phyloP scores from a whole-genome alignment of 139 green algal genomes.

The Auxenochlorella protothecoides region DNA sequence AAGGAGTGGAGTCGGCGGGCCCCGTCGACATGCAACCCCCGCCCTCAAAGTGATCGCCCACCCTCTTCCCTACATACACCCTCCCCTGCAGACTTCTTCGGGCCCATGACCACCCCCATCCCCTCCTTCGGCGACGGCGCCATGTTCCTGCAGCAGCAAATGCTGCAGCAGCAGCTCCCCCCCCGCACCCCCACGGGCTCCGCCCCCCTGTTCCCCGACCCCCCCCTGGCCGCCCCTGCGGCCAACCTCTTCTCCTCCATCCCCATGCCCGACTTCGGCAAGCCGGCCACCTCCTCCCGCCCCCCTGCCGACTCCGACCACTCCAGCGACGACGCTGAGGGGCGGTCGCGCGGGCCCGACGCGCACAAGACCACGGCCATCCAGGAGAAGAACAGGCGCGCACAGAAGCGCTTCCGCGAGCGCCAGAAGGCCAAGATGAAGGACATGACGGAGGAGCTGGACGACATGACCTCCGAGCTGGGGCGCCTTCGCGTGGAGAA shows the following conservation, averaged over 20 bases:
- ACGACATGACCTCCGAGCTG: conserved; percentile 26
- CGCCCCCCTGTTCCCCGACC: not conserved
- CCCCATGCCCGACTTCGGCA: no score
- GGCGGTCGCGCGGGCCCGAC: not conserved
- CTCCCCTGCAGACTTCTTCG: no score
- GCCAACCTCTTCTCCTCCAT: not conserved
- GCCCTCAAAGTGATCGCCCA: no score
- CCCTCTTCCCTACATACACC: no score
- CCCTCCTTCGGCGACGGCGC: no score
- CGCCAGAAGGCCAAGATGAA: conserved; percentile 41
- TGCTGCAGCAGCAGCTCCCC: no score
- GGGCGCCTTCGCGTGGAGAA: conserved; percentile 31
- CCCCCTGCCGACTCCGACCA: not conserved
- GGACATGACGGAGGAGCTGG: conserved; percentile 36
- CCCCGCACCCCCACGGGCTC: no score
- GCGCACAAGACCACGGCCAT: conserved; percentile 20
- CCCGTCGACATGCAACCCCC: no score
- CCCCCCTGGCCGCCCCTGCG: not conserved
- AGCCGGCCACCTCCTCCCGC: not conserved
- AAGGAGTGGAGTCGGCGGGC: not conserved
- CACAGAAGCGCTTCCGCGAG: conserved; percentile 55
- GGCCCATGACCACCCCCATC: no score
- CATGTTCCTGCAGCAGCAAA: no score
- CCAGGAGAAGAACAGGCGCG: conserved; percentile 59
- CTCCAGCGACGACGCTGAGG: not conserved